Base-by-base conservation (phyloP, 495 filamentous ascomycete genomes). In the Penicillium salamii region DNA sequence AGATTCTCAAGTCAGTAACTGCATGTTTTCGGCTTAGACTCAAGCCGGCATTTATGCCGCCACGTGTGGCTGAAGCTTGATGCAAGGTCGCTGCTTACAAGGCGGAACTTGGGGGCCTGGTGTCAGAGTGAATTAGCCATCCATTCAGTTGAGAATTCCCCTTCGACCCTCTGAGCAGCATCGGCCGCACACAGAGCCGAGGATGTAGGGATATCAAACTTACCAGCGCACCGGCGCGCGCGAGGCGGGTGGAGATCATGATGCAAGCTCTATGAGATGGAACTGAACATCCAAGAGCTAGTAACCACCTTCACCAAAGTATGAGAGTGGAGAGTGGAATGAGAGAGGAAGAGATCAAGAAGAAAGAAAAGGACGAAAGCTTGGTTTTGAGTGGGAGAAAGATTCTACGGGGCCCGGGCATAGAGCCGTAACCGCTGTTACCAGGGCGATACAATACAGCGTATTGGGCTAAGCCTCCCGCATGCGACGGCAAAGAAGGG, bases 211-310 rank as follows among this genome's bases (percentile, higher is more conserved):
- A 24, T 44, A 42, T 21, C 47, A 47, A 18, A 70, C 78, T 59
- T 76, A 81, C 78, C 74, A 78, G 75, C 71, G 70, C 77, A 73
- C 75, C 76, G 61, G 75, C 60, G 69, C 77, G 77, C 72, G 74
- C 72, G 59, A 81, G 67, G 65, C 72, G 72, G 61, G 77, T 69
- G 57, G 76, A 71, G 58, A 81, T 77, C 78, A 81, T 81, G 54
- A 61, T 78, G 69, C 50, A 65, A 72, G 70, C 63, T 69, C 63
- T 69, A 65, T 65, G 49, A 55, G 42, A 39, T 45, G 56, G 29
- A 35, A 61, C 47, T 58, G 65, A 62, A 67, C 69, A 68, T 70
- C 61, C 61, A 72, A 69, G 52, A 56, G 61, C 57, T 62, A 68
- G 58, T 54, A 54, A 73, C 66, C 61, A 76, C 63, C 64, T 74